phyloP scores from a whole-genome alignment of 129 eudicot genomes.

The Tagetes patula region DNA sequence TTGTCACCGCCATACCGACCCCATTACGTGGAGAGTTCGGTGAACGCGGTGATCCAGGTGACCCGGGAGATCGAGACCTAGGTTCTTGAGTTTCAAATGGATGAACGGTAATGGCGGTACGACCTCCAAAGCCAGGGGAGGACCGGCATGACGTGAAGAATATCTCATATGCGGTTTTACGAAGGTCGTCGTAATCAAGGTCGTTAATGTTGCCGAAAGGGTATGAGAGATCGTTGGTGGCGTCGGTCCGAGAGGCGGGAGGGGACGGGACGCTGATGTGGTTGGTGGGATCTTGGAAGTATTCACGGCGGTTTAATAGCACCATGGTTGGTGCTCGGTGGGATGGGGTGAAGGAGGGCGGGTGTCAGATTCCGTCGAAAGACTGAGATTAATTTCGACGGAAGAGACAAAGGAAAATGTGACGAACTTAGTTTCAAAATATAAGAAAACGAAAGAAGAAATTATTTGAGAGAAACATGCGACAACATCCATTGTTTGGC shows the following conservation, averaged over 20 bases:
- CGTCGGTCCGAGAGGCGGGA: background rate
- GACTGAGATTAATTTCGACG: conserved; percentile 18
- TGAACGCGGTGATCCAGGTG: conserved; percentile 5
- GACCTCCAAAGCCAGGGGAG: conserved; percentile 86
- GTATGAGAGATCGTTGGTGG: conserved; percentile 36
- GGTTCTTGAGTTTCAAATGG: conserved; percentile 28
- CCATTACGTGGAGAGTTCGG: conserved; percentile 37
- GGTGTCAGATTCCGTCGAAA: conserved; percentile 31
- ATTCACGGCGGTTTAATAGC: conserved; percentile 16
- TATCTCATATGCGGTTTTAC: conserved; percentile 79
- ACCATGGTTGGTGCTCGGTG: conserved; percentile 21
- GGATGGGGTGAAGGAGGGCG: conserved; percentile 16
- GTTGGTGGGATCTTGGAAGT: conserved; percentile 31
- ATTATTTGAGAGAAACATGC: conserved; percentile 24
- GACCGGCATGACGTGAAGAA: conserved; percentile 90
- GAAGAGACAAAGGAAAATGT: conserved; percentile 18
- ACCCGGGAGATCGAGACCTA: background rate
- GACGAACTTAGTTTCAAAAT: background rate
- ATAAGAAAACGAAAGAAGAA: background rate
- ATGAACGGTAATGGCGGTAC: conserved; percentile 40
- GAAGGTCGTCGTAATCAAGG: conserved; percentile 55
- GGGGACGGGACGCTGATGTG: conserved; percentile 9
- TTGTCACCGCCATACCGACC: conserved; percentile 56
- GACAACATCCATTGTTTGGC: conserved; percentile 16
- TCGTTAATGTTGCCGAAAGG: conserved; percentile 63